Evolutionary conservation across 129 eudicot species (phyloP), one percentile per base, ranked within the genome.

Genomic region (Helichrysum umbraculigerum): DNA sequence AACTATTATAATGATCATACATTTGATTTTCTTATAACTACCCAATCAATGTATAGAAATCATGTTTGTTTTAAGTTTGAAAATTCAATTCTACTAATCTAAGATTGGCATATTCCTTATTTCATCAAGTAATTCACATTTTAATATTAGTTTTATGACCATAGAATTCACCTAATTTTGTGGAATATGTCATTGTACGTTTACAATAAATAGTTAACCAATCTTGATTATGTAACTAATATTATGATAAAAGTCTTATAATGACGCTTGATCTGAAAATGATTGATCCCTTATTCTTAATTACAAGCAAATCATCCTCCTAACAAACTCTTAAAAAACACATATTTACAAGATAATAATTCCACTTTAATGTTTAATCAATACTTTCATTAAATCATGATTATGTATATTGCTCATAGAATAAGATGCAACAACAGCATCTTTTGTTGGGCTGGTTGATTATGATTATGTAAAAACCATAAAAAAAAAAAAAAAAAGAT

Each of bases 161-260:
- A 5, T 14, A 6, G 0, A 66, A 19, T 6, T 17, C 32, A 16
- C 51, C 52, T 66, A 8, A 37, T 7, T 35, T 64, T 28, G 16
- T 5, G 30, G 33, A 58, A 56, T 21, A 25, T 68, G 68, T 8
- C 54, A 56, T 21, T 15, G 73, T 76, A 52, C n/a, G n/a, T n/a
- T n/a, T 51, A 52, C 52, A 52, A 30, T 51, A 37, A 39, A 64
- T 39, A 71, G 20, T n/a, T 2, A 71, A 71, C 41, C 54, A 22
- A 10, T 12, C 0, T 56, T 57, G 35, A 20, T 4, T 20, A 35
- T 5, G 6, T 0, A 54, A 20, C 1, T 16, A 6, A 22, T 19
- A 15, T 15, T 47, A 14, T 62, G 70, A 57, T 2, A 74, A 74
- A 74, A 74, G 71, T 62, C 78, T 44, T 61, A n/a, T 17, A 62